These are phyloP conservation scores for Chrysanthemum makinoi DNA, from an alignment of 129 eudicot species.

Conservation along the genomic window DNA sequence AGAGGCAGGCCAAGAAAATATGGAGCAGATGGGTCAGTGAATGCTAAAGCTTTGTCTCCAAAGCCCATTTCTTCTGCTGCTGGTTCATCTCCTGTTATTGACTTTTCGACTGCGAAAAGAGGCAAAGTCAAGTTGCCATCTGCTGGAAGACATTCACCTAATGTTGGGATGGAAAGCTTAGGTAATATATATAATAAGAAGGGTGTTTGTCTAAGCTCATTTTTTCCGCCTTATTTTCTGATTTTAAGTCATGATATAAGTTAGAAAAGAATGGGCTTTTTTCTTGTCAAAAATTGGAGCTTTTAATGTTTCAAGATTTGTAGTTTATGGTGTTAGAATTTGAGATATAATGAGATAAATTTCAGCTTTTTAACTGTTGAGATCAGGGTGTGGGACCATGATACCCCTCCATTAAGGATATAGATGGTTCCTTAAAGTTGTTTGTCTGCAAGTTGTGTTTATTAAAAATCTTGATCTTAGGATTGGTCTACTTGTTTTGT, in stretches of 20 bases:
- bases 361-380: conserved; percentile 27
- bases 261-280: background rate
- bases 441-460: conserved; percentile 25
- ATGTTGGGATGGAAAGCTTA: conserved; percentile 45
- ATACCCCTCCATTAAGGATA: conserved; percentile 28
- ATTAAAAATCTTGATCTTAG: conserved; percentile 6
- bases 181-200: conserved; percentile 31
- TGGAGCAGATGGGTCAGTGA: conserved; percentile 72
- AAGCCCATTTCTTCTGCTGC: conserved; percentile 81
- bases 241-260: too few species aligned
- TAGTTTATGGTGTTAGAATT: background rate
- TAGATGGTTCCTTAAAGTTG: conserved; percentile 20
- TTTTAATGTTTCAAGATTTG: conserved; percentile 15
- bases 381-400: conserved; percentile 29
- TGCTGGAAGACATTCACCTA: conserved; percentile 48
- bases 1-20: conserved; percentile 95
- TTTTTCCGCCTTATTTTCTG: too few species aligned
- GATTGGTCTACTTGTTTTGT: conserved; percentile 10
- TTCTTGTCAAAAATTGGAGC: background rate
- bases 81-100: conserved; percentile 72
- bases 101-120: conserved; percentile 62
- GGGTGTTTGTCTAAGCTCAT: too few species aligned
- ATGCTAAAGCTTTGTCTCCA: conserved; percentile 55
- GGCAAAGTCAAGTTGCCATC: conserved; percentile 51
- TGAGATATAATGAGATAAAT: conserved; percentile 26